Evolutionary conservation across 371 early-diverging fungal genomes (phyloP), one percentile per base, ranked within the genome.

Genomic region (Mucor racemosus): DNA sequence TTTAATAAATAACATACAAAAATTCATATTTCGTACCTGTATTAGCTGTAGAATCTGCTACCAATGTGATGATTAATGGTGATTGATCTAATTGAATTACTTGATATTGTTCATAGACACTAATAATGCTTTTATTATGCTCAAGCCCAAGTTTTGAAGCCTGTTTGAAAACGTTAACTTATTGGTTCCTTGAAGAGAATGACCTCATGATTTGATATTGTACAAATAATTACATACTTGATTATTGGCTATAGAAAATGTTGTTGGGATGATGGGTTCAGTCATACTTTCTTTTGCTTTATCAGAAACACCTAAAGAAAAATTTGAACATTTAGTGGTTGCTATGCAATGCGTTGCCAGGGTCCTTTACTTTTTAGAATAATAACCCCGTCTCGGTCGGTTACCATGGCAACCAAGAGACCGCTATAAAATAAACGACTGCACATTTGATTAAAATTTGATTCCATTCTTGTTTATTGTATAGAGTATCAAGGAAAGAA

Each of bases 91-190:
- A 75, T 65, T 89, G 90, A 31, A 89, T 82, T 8, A 89, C 66
- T 69, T 89, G 90, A 73, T 85, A 85, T 31, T 80, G 56, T 46
- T 79, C 85, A 67, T 80, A 89, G 13, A 86, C 73, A 56, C 86
- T 84, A 5, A 89, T 80, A 34, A 89, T 87, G 44, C 80, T 81
- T 68, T 84, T 82, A 69, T 89, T 88, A 61, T 78, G 81, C 63
- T 79, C 79, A 69, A 89, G 69, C 38, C 90, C 90, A 15, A 89
- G 80, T 66, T 88, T 89, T 17, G 86, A 87, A 10, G 87, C 90
- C 86, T 88, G 72, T 50, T 13, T 39, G 19, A 7, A 35, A 7
- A 5, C 26, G 39, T 41, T 55, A 40, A 53, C 26, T 40, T 66
- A 59, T 61, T 65, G 62, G 60, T 62, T 66, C 62, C n/a, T 9